Evolutionary conservation across 345 rosid genomes (phyloP), one percentile per base, ranked within the genome.

Genomic region (Stellera chamaejasme): DNA sequence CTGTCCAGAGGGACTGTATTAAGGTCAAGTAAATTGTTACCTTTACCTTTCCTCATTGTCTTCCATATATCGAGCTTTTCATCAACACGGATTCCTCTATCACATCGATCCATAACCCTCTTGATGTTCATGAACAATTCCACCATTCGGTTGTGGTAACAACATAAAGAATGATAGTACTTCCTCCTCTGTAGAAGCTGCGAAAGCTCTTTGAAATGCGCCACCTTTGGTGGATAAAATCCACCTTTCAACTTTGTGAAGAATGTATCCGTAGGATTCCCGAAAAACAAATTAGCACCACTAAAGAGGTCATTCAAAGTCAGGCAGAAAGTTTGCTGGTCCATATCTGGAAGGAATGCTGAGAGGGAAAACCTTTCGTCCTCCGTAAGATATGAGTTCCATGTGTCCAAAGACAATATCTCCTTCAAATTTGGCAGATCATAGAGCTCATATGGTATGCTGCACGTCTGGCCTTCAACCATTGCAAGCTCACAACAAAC

Each of bases 271-370:
- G 69, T 15, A 4, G 88, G 88, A 69, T 76, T 84, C 63, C 88
- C 92, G 65, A 84, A 78, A 72, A 56, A 63, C 48, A 84, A 42
- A 65, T 67, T 64, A 57, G 61, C 70, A 53, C 84, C 88, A 61
- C 70, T 75, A 62, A 84, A 72, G 67, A 84, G 76, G 58, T 82
- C 82, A 56, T 63, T 72, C 85, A 84, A 72, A 10, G 81, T 79
- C 62, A 69, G 14, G 61, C 45, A 45, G 62, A 82, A 84, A 10
- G 76, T 74, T 56, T 76, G 69, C 58, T 76, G 76, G 55, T 79
- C 85, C 84, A 82, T 74, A 74, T 84, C 92, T 2, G 92, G 92
- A 48, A 84, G 82, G 71, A 72, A 76, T 66, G 74, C 70, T 8
- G 82, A 72, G 13, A 84, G 73, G 47, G 47, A 52, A 65, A 75